phyloP scores from a whole-genome alignment of 805 yeast genomes.

The Teunomyces barrocoloradensis region DNA sequence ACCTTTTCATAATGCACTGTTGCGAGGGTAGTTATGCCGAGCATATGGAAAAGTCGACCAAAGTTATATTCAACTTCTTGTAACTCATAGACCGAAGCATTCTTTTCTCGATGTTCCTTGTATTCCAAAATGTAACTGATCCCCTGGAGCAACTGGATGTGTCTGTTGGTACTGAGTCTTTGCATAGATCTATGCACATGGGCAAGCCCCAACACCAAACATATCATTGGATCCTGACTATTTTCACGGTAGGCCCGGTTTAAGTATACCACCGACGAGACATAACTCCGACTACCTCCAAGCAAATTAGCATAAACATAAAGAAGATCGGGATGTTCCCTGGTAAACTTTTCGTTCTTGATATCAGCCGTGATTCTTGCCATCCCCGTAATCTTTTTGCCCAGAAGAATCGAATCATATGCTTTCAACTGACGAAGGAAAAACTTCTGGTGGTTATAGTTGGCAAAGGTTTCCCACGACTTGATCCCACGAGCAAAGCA shows the following conservation, averaged over 20 bases:
- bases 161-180: conserved; percentile 80
- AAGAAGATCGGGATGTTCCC: conserved; percentile 64
- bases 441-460: conserved; percentile 85
- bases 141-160: conserved; percentile 85
- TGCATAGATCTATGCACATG: conserved; percentile 92
- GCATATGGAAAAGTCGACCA: conserved; percentile 80
- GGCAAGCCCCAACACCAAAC: conserved; percentile 71
- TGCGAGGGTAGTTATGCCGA: conserved; percentile 77
- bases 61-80: conserved; percentile 83
- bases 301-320: conserved; percentile 78
- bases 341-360: conserved; percentile 35
- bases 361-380: conserved; percentile 64
- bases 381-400: conserved; percentile 66
- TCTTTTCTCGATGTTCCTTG: conserved; percentile 45
- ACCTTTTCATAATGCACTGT: conserved; percentile 71
- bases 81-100: conserved; percentile 44
- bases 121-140: conserved; percentile 76
- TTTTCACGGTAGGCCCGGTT: conserved; percentile 65
- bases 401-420: conserved; percentile 63
- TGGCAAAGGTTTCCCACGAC: conserved; percentile 61
- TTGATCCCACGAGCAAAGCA: conserved; percentile 61
- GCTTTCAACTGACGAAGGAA: conserved; percentile 88
- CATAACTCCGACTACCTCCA: conserved; percentile 77
- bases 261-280: conserved; percentile 77
- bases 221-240: conserved; percentile 75